These are phyloP conservation scores for Plasmodium yoelii DNA, from an alignment of 169 alveolate genomes.

Conservation along the genomic window DNA sequence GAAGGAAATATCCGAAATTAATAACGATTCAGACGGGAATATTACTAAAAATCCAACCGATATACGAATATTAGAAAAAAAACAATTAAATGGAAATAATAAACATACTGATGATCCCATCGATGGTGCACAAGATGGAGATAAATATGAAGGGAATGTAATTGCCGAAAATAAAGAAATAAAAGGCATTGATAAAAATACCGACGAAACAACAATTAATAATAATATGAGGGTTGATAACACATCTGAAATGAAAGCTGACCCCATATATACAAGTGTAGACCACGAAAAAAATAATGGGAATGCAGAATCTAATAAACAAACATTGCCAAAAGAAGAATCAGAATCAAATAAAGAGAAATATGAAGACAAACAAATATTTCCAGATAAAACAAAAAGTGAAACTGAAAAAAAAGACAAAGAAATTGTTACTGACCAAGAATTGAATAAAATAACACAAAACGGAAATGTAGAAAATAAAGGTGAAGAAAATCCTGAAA, in stretches of 20 bases:
- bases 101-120: neutral
- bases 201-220: neutral
- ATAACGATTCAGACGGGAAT: neutral
- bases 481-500: constrained; percentile 2
- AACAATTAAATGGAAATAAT: neutral
- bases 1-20: too few relatives aligned
- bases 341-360: neutral
- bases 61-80: neutral
- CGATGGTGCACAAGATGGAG: neutral
- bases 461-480: constrained; percentile 7
- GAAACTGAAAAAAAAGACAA: neutral
- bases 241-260: neutral
- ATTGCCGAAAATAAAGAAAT: neutral
- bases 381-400: neutral
- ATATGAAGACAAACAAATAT: neutral
- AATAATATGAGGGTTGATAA: neutral
- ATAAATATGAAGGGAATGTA: too few relatives aligned
- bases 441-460: neutral
- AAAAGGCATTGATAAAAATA: neutral
- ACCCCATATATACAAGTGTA: neutral
- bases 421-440: neutral
- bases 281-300: neutral
- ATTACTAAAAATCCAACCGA: neutral
- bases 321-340: neutral
- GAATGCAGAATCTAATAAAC: neutral